These are phyloP conservation scores for Fusarium azukiicola DNA, from an alignment of 2,329 filamentous ascomycete genomes.

Conservation along the genomic window DNA sequence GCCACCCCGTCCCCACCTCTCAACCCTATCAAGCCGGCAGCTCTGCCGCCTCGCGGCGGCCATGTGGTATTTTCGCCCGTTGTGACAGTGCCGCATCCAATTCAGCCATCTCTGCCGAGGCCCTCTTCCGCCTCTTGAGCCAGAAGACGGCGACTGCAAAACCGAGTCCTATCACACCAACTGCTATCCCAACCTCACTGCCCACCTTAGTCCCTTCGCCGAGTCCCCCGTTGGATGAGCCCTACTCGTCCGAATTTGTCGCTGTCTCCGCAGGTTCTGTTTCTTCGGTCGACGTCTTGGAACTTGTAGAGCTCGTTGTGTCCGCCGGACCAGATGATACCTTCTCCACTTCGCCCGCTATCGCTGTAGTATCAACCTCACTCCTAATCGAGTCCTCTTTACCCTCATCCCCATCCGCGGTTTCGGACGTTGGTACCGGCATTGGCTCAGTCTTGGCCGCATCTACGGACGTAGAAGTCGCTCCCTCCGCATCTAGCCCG, in stretches of 20 bases:
- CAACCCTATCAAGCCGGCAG: background rate
- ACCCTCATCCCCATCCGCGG: too few species aligned
- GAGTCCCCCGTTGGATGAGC: background rate
- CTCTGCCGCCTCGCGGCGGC: background rate
- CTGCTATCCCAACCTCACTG: background rate
- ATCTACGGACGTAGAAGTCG: too few species aligned
- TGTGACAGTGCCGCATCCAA: background rate
- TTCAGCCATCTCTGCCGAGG: rapidly evolving
- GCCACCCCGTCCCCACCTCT: background rate
- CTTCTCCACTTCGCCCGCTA: too few species aligned
- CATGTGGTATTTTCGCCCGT: background rate
- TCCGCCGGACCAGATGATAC: too few species aligned
- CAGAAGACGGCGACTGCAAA: background rate
- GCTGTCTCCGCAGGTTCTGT: background rate
- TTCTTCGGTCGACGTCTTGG: background rate
- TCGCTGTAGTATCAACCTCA: too few species aligned
- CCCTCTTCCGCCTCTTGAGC: background rate
- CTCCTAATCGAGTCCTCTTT: too few species aligned
- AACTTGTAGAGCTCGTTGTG: background rate
- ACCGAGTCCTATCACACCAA: background rate
- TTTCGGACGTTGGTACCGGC: too few species aligned
- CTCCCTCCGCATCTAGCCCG: too few species aligned
- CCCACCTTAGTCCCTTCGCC: background rate
- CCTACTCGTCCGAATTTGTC: background rate
- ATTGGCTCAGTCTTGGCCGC: too few species aligned